Percentiles rank a stretch among this genome's conserved stretches.
These are phyloP conservation scores for Debaryomyces sp. DNA, from an alignment of 1,139 yeast genomes.

Conservation along the genomic window DNA sequence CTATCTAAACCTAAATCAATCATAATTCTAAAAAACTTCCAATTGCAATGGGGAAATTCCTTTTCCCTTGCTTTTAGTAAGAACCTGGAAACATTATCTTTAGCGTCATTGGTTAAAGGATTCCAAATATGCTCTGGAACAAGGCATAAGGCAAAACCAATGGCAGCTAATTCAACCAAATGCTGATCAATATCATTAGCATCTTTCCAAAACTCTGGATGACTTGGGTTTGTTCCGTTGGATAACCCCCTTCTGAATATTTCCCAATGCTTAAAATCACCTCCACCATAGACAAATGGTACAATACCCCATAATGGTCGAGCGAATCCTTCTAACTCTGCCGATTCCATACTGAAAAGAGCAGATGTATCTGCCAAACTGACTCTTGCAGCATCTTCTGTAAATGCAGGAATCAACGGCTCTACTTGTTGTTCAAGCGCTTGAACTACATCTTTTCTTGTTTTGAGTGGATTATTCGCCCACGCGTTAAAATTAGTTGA, in stretches of 20 bases:
- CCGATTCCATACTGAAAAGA: conserved; percentile 19
- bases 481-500: neutral
- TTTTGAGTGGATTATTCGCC: conserved; percentile 1
- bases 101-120: conserved; percentile 25
- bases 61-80: conserved; percentile 17
- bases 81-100: conserved; percentile 18
- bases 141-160: conserved; percentile 24
- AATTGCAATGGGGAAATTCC: conserved; percentile 21
- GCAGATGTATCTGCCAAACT: conserved; percentile 17
- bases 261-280: conserved; percentile 17
- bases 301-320: conserved; percentile 31
- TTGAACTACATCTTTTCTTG: conserved; percentile 10
- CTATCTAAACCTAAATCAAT: conserved; percentile 24
- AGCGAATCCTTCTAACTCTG: conserved; percentile 27
- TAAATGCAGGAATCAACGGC: conserved; percentile 11
- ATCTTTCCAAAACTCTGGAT: conserved; percentile 29
- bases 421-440: conserved; percentile 11
- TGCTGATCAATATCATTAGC: conserved; percentile 19
- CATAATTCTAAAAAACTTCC: conserved; percentile 30
- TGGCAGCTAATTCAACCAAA: conserved; percentile 29
- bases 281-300: conserved; percentile 25
- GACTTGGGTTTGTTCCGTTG: conserved; percentile 28
- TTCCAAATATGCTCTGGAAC: conserved; percentile 26
- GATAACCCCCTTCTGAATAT: conserved; percentile 19
- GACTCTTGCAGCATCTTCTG: conserved; percentile 12